These are phyloP conservation scores for Hypoxylon crocopeplum DNA, from an alignment of 495 filamentous ascomycete species.

Conservation along the genomic window DNA sequence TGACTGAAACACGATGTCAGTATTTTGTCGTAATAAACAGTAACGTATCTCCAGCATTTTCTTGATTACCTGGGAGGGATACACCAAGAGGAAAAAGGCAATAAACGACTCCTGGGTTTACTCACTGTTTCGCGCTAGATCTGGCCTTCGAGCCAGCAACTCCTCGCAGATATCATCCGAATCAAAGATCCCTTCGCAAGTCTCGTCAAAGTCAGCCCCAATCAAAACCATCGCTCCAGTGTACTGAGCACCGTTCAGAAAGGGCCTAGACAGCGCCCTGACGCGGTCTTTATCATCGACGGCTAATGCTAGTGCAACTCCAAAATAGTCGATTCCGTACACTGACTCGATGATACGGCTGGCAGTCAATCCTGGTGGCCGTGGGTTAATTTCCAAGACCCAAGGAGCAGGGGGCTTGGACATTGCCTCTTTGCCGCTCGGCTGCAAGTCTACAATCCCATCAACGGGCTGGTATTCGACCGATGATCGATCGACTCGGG, in stretches of 20 bases:
- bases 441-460: constrained; percentile 24
- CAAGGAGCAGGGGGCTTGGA: constrained; percentile 29
- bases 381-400: constrained; percentile 49
- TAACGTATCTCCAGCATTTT: background rate
- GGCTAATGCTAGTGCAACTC: constrained; percentile 39
- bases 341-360: constrained; percentile 41
- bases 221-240: constrained; percentile 36
- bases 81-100: background rate
- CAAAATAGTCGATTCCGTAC: constrained; percentile 54
- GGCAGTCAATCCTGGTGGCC: constrained; percentile 43
- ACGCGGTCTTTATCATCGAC: constrained; percentile 39
- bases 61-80: background rate
- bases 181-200: constrained; percentile 44
- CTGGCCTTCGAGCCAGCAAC: constrained; percentile 39
- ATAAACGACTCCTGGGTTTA: background rate
- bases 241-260: constrained; percentile 37
- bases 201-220: constrained; percentile 34
- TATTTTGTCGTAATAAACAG: background rate
- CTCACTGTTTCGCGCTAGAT: constrained; percentile 39
- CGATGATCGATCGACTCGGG: constrained; percentile 35
- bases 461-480: constrained; percentile 23
- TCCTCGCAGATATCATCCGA: constrained; percentile 49
- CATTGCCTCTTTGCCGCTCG: background rate
- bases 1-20: constrained; percentile 20
- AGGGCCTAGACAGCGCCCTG: constrained; percentile 39